Conservation (phyloP, 768 basidiomycete genomes). For the Rhizopogon sp. region DNA sequence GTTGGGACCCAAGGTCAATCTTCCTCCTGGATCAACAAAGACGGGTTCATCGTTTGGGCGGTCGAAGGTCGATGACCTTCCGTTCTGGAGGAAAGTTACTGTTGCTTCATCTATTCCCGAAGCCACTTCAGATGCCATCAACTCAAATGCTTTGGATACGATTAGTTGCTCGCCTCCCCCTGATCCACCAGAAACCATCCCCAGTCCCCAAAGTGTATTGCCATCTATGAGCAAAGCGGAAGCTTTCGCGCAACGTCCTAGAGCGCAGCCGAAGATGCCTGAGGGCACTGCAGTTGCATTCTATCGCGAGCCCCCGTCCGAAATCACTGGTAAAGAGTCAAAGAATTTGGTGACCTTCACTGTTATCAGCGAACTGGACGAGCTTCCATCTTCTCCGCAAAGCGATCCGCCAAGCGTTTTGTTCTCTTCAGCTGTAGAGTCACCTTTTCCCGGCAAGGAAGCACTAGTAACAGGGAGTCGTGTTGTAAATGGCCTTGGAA, state of each 20-base stretch:
- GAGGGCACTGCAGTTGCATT: slow-evolving; percentile 69
- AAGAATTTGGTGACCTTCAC: slow-evolving; percentile 65
- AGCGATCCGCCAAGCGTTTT: slow-evolving; percentile 19
- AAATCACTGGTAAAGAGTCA: slow-evolving; percentile 41
- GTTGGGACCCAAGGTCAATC: slow-evolving; percentile 32
- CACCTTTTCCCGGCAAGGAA: slow-evolving; percentile 7
- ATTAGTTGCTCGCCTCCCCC: slow-evolving; percentile 69
- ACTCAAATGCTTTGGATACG: slow-evolving; percentile 36
- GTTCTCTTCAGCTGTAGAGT: slow-evolving; percentile 13
- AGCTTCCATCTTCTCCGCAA: slow-evolving; percentile 5
- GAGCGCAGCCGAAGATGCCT: slow-evolving; percentile 68
- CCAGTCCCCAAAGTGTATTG: slow-evolving; percentile 31
- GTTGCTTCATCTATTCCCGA: slow-evolving; percentile 8
- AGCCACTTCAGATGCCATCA: slow-evolving; percentile 12
- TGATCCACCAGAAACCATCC: slow-evolving; percentile 26
- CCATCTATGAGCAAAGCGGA: slow-evolving; percentile 11
- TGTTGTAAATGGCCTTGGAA: slow-evolving; percentile 8
- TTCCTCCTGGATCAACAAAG: slow-evolving; percentile 27
- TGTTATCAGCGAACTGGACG: slow-evolving; percentile 73
- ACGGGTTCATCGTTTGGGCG: slow-evolving; percentile 13
- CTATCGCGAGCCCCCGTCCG: slow-evolving; percentile 59
- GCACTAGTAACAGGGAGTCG: slow-evolving; percentile 6
- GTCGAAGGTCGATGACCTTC: slow-evolving; percentile 29
- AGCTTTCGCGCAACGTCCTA: slow-evolving; percentile 32
- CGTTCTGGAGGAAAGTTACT: slow-evolving; percentile 35